Base-by-base conservation (phyloP, 495 filamentous ascomycete species). In the Penicillium paradoxum region DNA sequence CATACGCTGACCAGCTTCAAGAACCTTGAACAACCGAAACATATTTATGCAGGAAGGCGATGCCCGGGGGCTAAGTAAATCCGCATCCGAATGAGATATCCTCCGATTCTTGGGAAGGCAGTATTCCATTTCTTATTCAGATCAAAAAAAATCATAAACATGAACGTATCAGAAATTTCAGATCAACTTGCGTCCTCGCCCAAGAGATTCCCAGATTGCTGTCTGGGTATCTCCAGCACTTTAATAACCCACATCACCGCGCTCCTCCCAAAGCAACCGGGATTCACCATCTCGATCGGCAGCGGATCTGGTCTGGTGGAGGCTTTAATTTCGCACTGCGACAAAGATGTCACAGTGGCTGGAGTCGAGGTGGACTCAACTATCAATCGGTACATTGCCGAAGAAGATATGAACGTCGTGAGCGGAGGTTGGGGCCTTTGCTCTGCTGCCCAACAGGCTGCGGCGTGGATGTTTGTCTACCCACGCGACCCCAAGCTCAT, bases 381-480 rank as follows among this genome's bases (percentile, higher is more conserved):
- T 25, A 58, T 73, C 6, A 81, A 79, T 43, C 68, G 67, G 3
- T 78, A 81, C 44, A 61, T 84, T 10, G 60, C 71, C 4, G 62
- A 68, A 42, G 58, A 70, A 39, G 56, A 70, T 13, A 60, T 79
- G 50, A 53, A 73, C 18, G 55, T 67, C 7, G 78, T 82, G 29
- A 41, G 44, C 4, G 76, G 74, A 13, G 73, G 73, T 1, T 73
- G 76, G 62, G 68, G 62, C n/a, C 54, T 78, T 6, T 58, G 64
- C 45, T 13, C 59, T 2, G 42, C 63, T 1, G 73, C 74, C 14
- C 51, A 52, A 13, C 52, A 66, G 18, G 78, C 78, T 2, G 41
- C 41, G 1, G 69, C 73, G 19, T 78, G 79, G 77, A 61, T 83
- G 64, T 80, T 81, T 64, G 73, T 83, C 10, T 83, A 83, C 46